Percentiles rank a stretch among this genome's conserved stretches.
These are phyloP conservation scores for Rhizophora mangle DNA, from an alignment of 345 rosid species.

Conservation along the genomic window DNA sequence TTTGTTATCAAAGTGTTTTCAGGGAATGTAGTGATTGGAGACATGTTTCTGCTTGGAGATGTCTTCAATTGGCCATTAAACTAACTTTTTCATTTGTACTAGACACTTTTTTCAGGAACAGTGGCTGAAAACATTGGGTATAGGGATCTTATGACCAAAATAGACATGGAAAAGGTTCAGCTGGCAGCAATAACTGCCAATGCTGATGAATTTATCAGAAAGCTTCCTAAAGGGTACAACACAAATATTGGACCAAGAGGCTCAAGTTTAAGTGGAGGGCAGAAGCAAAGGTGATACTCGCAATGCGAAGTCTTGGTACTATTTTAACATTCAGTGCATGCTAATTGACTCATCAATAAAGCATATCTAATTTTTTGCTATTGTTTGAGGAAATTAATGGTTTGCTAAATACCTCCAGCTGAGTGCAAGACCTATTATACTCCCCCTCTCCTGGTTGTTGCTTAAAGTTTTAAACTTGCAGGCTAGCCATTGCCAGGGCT, in stretches of 20 bases:
- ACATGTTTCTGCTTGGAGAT: not conserved
- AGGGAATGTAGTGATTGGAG: not conserved
- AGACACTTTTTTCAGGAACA: slow-evolving; percentile 94
- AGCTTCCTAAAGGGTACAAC: slow-evolving; percentile 69
- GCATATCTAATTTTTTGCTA: not conserved
- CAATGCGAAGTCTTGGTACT: not conserved
- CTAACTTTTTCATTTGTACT: slow-evolving; percentile 22
- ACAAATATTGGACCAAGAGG: slow-evolving; percentile 86
- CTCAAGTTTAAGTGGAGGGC: slow-evolving; percentile 90
- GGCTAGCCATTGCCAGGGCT: slow-evolving; percentile 93
- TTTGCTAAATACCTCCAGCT: not conserved
- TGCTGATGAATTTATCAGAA: slow-evolving; percentile 83
- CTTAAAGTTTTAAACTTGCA: slow-evolving; percentile 29
- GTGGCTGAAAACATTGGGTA: slow-evolving; percentile 93
- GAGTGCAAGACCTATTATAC: not conserved
- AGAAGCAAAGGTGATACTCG: slow-evolving; percentile 72
- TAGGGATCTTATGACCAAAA: slow-evolving; percentile 54
- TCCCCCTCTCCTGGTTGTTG: not conserved
- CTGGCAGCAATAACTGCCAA: slow-evolving; percentile 66
- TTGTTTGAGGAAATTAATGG: not conserved
- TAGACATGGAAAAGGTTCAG: slow-evolving; percentile 80
- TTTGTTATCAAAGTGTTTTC: not conserved
- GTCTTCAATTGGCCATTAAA: slow-evolving; percentile 3
- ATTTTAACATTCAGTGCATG: not conserved
- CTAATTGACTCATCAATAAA: not conserved